phyloP scores from a whole-genome alignment of 805 yeast genomes.

The Trichomonascus vanleenenianus region DNA sequence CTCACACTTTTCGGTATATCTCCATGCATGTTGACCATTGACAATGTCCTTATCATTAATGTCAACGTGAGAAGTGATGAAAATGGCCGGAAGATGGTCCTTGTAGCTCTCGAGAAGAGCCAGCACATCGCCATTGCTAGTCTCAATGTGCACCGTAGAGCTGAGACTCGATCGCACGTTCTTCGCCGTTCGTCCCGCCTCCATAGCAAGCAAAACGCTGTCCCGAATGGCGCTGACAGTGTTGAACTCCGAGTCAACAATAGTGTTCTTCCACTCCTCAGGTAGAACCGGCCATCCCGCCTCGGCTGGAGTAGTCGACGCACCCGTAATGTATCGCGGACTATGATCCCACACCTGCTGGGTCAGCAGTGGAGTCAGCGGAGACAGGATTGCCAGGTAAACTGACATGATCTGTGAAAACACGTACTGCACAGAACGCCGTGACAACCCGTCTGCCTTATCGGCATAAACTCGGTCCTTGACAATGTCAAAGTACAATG shows the following conservation, averaged over 20 bases:
- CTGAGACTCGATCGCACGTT: constrained; percentile 45
- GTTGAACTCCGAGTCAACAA: constrained; percentile 38
- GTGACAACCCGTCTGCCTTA: constrained; percentile 34
- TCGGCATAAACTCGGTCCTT: constrained; percentile 86
- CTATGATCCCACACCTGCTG: constrained; percentile 81
- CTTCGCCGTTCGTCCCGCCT: constrained; percentile 47
- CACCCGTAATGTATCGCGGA: constrained; percentile 29
- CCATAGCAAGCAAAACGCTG: constrained; percentile 44
- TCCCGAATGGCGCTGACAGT: constrained; percentile 42
- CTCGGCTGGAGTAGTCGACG: constrained; percentile 39
- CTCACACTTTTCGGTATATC: constrained; percentile 27
- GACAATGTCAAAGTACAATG: constrained; percentile 77
- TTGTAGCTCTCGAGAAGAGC: constrained; percentile 21
- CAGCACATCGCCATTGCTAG: constrained; percentile 11
- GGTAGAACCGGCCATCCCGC: constrained; percentile 37
- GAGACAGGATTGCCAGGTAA: constrained; percentile 64
- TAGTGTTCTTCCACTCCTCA: constrained; percentile 28
- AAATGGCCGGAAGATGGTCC: constrained; percentile 46
- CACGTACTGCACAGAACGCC: constrained; percentile 61
- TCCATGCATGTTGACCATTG: constrained; percentile 18
- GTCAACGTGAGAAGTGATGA: constrained; percentile 57
- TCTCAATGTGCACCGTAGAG: constrained; percentile 37
- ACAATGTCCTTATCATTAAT: constrained; percentile 25
- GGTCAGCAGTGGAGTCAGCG: constrained; percentile 73
- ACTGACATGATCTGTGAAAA: constrained; percentile 45